phyloP scores from a whole-genome alignment of 1,284 basidiomycete species.

The Marasmius fiardii region DNA sequence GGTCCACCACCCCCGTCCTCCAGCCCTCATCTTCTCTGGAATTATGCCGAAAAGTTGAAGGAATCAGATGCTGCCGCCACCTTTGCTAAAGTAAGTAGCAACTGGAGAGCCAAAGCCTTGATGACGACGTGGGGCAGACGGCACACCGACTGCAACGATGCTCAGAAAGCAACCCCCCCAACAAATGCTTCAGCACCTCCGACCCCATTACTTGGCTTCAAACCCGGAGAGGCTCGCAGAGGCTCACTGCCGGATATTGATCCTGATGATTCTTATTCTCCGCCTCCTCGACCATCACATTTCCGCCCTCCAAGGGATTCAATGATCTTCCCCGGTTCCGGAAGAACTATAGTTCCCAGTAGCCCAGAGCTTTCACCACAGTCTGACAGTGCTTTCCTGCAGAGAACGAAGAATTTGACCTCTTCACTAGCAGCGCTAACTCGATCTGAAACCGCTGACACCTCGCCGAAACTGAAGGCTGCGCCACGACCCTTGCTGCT shows the following conservation, averaged over 20 bases:
- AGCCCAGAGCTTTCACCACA: slow-evolving; percentile 34
- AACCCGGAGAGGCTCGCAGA: slow-evolving; percentile 23
- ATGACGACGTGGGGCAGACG: slow-evolving; percentile 38
- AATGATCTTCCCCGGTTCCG: slow-evolving; percentile 35
- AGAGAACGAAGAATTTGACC: slow-evolving; percentile 35
- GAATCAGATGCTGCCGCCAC: slow-evolving; percentile 69
- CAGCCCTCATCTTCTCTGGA: slow-evolving; percentile 34
- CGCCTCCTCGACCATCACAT: slow-evolving; percentile 54
- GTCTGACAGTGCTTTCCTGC: slow-evolving; percentile 35
- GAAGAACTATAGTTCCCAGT: slow-evolving; percentile 32
- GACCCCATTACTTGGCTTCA: not conserved
- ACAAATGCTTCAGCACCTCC: slow-evolving; percentile 2
- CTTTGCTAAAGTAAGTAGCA: slow-evolving; percentile 68
- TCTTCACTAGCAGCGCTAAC: slow-evolving; percentile 43
- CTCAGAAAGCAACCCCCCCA: not conserved
- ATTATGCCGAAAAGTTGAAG: slow-evolving; percentile 68
- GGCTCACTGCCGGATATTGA: slow-evolving; percentile 42
- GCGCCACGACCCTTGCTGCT: slow-evolving; percentile 58
- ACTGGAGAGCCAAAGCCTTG: slow-evolving; percentile 64
- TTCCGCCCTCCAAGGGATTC: slow-evolving; percentile 60
- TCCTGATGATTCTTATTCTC: slow-evolving; percentile 40
- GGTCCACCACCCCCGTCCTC: slow-evolving; percentile 13
- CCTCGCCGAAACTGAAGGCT: slow-evolving; percentile 30
- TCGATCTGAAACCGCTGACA: slow-evolving; percentile 17
- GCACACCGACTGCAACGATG: not conserved